phyloP scores from a whole-genome alignment of 345 rosid genomes.

The Cardamine occulta region DNA sequence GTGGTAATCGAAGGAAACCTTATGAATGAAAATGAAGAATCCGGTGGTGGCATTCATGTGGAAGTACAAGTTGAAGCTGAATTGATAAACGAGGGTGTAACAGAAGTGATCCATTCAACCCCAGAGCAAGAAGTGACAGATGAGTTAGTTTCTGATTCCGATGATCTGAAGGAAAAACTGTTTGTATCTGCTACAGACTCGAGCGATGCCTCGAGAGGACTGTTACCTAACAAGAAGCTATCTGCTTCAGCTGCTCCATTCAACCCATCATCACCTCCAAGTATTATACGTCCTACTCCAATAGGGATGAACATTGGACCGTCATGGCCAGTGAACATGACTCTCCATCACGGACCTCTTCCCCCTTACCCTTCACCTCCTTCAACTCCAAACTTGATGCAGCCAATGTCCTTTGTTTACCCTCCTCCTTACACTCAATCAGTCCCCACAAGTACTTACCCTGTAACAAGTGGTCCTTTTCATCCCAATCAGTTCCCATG shows the following conservation, averaged over 20 bases:
- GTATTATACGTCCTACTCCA: slow-evolving; percentile 64
- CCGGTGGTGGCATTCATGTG: slow-evolving; percentile 46
- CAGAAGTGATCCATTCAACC: slow-evolving; percentile 52
- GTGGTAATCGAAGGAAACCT: slow-evolving; percentile 46
- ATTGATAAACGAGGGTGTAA: slow-evolving; percentile 44
- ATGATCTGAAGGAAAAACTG: slow-evolving; percentile 69
- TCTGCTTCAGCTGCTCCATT: slow-evolving; percentile 99
- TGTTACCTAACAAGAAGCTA: slow-evolving; percentile 67
- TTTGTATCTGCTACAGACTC: slow-evolving; percentile 45
- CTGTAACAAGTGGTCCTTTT: slow-evolving; percentile 70
- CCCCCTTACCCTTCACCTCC: slow-evolving; percentile 82
- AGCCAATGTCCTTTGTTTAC: slow-evolving; percentile 76
- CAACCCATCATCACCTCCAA: slow-evolving; percentile 66
- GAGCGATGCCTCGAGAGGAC: slow-evolving; percentile 51
- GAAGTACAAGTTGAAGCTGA: slow-evolving; percentile 45
- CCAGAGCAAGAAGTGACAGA: slow-evolving; percentile 43
- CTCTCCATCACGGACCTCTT: slow-evolving; percentile 76
- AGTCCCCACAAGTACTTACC: slow-evolving; percentile 71
- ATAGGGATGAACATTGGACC: slow-evolving; percentile 65
- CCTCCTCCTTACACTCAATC: slow-evolving; percentile 78
- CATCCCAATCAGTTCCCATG: slow-evolving; percentile 89
- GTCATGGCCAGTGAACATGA: slow-evolving; percentile 86
- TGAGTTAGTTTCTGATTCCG: slow-evolving; percentile 48
- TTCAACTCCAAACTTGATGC: slow-evolving; percentile 86
- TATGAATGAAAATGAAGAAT: slow-evolving; percentile 47